Evolutionary conservation across 495 filamentous ascomycete species (phyloP).

Genomic region (Trichoderma orchidacearum): DNA sequence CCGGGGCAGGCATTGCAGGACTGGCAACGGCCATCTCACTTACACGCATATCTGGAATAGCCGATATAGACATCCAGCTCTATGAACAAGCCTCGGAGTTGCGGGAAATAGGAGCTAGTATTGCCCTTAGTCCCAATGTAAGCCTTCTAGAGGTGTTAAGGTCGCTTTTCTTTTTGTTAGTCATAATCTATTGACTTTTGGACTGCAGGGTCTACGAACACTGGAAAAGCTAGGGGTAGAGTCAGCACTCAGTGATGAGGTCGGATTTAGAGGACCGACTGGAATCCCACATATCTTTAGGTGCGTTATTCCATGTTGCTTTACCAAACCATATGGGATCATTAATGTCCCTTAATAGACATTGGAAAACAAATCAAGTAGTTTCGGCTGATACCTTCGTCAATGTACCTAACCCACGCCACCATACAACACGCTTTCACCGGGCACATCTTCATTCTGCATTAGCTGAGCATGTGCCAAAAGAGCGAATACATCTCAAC

Average conservation of each 20-base stretch:
- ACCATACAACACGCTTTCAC: background rate
- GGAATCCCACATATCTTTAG: background rate
- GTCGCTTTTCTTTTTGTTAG: background rate
- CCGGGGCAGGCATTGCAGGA: background rate
- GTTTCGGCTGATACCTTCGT: background rate
- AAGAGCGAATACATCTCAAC: background rate
- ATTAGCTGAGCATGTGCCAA: background rate
- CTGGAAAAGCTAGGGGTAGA: background rate
- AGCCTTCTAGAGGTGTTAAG: background rate
- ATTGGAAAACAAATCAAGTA: background rate
- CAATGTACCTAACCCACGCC: background rate
- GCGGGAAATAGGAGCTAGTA: background rate
- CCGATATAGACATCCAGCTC: background rate
- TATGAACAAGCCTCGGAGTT: background rate
- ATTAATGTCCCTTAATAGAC: too few species aligned
- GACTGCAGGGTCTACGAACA: background rate
- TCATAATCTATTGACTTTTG: background rate
- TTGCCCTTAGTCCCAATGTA: background rate
- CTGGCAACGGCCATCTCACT: background rate
- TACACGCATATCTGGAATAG: background rate
- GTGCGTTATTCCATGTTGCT: background rate
- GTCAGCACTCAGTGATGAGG: background rate
- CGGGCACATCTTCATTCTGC: background rate
- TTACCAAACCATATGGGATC: too few species aligned
- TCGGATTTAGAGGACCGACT: background rate